A percentile compares a stretch with the other conserved stretches of the same genome.
Conservation (phyloP, 148 eudicot genomes). For the Simmondsia chinensis region DNA sequence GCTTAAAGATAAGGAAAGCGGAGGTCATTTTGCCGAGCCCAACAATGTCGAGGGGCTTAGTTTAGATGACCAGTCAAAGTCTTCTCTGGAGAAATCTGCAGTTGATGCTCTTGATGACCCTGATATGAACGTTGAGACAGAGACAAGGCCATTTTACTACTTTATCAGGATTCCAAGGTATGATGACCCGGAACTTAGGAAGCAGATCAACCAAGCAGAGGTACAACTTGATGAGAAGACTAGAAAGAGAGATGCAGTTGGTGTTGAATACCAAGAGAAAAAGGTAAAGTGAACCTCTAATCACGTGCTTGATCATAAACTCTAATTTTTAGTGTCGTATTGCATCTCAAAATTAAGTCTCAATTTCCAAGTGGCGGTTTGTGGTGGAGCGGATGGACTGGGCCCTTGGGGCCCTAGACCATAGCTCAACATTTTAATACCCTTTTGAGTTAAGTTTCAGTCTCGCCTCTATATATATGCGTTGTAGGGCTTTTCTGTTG, state of each 20-base stretch:
- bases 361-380: too few species aligned
- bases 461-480: too few species aligned
- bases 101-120: conserved; percentile 26
- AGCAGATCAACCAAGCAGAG: conserved; percentile 48
- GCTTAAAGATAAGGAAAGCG: too few species aligned
- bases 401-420: too few species aligned
- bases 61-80: conserved; percentile 18
- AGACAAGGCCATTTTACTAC: conserved; percentile 58
- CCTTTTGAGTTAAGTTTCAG: too few species aligned
- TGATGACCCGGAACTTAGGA: conserved; percentile 52
- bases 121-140: conserved; percentile 17
- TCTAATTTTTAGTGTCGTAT: too few species aligned
- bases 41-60: conserved; percentile 11
- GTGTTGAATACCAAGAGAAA: conserved; percentile 27
- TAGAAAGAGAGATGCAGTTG: conserved; percentile 45
- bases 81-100: conserved; percentile 23
- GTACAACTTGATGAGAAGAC: conserved; percentile 52
- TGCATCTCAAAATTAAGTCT: too few species aligned
- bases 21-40: not conserved
- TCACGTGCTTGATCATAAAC: not conserved
- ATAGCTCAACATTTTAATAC: too few species aligned
- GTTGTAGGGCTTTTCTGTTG: too few species aligned
- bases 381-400: too few species aligned
- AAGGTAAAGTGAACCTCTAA: conserved; percentile 35
- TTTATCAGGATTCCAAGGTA: conserved; percentile 66